Conservation (phyloP, 2,329 filamentous ascomycete species). For the Huntiella decipiens region DNA sequence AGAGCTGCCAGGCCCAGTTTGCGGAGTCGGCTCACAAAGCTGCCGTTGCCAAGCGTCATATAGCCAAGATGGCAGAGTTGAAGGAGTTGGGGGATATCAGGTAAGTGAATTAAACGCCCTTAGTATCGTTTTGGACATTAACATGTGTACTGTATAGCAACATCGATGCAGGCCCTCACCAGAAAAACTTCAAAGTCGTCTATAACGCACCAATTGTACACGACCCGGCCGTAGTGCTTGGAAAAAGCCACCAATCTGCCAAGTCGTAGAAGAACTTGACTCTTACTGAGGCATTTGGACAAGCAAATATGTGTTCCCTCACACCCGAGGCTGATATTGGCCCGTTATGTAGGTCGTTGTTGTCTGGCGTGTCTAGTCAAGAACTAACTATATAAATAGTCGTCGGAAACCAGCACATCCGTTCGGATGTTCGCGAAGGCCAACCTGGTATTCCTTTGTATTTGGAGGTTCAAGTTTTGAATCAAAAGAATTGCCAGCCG, state of each 20-base stretch:
- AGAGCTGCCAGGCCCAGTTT: conserved; percentile 12
- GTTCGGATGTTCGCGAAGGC: conserved; percentile 12
- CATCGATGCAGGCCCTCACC: too few relatives aligned
- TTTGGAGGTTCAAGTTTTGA: conserved; percentile 14
- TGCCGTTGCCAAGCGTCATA: conserved; percentile 12
- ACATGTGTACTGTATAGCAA: too few relatives aligned
- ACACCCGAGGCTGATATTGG: conserved; percentile 32
- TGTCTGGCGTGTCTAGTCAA: background rate
- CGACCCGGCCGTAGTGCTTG: conserved; percentile 13
- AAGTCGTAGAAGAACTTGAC: conserved; percentile 16
- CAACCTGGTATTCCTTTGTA: conserved; percentile 13
- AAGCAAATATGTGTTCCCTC: conserved; percentile 26
- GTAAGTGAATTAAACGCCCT: too few relatives aligned
- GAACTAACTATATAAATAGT: conserved; percentile 4
- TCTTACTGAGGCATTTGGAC: conserved; percentile 20
- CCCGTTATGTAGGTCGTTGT: conserved; percentile 21
- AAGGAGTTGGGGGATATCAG: conserved; percentile 1
- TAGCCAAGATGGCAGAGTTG: conserved; percentile 6
- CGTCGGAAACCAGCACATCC: conserved; percentile 13
- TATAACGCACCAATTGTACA: too few relatives aligned
- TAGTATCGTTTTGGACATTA: too few relatives aligned
- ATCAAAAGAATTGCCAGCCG: conserved; percentile 14
- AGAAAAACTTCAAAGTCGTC: too few relatives aligned
- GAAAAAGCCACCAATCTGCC: conserved; percentile 21
- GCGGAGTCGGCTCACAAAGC: conserved; percentile 6